These are phyloP conservation scores for Takashimella tepidaria DNA, from an alignment of 1,284 basidiomycete genomes.

Conservation along the genomic window DNA sequence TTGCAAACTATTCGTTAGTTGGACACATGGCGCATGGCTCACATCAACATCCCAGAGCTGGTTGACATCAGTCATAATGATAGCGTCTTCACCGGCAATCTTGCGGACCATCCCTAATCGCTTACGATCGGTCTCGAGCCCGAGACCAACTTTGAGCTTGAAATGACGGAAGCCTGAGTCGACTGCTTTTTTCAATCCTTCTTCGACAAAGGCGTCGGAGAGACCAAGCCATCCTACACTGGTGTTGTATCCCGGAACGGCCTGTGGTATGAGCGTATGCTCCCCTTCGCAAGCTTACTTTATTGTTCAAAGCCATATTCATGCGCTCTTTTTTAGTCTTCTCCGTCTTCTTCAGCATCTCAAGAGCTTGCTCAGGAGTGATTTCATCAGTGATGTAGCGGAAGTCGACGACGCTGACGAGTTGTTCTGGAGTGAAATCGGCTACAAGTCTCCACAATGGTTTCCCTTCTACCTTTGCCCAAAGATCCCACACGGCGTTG, in stretches of 20 bases:
- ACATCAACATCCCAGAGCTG: constrained; percentile 73
- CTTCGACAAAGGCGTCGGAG: constrained; percentile 77
- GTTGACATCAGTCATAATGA: constrained; percentile 40
- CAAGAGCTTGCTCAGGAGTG: constrained; percentile 78
- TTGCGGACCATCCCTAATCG: constrained; percentile 79
- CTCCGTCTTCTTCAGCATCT: constrained; percentile 68
- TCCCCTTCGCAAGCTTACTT: not conserved
- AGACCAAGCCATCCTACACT: constrained; percentile 82
- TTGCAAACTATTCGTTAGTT: constrained; percentile 57
- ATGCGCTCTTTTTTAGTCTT: constrained; percentile 70
- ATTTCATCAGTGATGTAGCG: constrained; percentile 87
- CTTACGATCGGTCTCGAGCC: constrained; percentile 69
- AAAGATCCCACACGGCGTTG: constrained; percentile 50
- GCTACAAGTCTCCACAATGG: constrained; percentile 52
- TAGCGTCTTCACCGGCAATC: constrained; percentile 84
- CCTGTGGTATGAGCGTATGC: constrained; percentile 1
- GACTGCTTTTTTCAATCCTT: constrained; percentile 75
- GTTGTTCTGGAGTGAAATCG: constrained; percentile 60
- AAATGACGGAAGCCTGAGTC: constrained; percentile 82
- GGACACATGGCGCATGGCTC: not conserved
- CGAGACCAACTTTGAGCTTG: constrained; percentile 88
- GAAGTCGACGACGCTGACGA: constrained; percentile 76
- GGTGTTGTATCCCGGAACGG: constrained; percentile 55
- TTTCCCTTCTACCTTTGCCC: constrained; percentile 50
- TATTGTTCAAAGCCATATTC: constrained; percentile 53